These are phyloP conservation scores for Podila clonocystis DNA, from an alignment of 192 early-diverging fungal species.

Conservation along the genomic window DNA sequence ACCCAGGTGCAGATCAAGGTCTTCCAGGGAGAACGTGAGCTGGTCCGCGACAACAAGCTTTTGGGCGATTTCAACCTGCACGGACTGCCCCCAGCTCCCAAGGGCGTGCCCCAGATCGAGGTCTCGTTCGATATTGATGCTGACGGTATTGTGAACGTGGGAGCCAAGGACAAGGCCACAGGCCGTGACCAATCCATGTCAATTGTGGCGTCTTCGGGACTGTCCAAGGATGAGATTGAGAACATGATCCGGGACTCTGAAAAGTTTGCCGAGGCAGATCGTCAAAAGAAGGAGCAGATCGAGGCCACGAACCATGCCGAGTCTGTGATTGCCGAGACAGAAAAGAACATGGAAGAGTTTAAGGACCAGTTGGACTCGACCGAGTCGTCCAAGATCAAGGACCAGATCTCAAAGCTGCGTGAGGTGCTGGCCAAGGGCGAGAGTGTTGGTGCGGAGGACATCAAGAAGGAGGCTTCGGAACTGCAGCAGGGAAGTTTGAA, in stretches of 20 bases:
- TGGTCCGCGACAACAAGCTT: slow-evolving; percentile 97
- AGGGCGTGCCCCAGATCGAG: slow-evolving; percentile 97
- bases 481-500: slow-evolving; percentile 92
- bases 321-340: slow-evolving; percentile 89
- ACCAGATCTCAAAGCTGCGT: slow-evolving; percentile 84
- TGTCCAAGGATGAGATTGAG: slow-evolving; percentile 95
- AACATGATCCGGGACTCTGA: slow-evolving; percentile 96
- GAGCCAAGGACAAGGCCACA: slow-evolving; percentile 96
- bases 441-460: slow-evolving; percentile 78
- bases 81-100: slow-evolving; percentile 95
- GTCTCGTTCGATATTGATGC: slow-evolving; percentile 99
- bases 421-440: slow-evolving; percentile 81
- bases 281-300: slow-evolving; percentile 91
- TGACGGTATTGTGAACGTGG: slow-evolving; percentile 98
- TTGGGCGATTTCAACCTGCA: slow-evolving; percentile 97
- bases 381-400: slow-evolving; percentile 89
- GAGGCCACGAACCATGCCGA: slow-evolving; percentile 96
- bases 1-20: slow-evolving; percentile 98
- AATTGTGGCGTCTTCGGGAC: slow-evolving; percentile 94
- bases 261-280: slow-evolving; percentile 91
- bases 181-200: slow-evolving; percentile 97
- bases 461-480: slow-evolving; percentile 87
- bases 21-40: slow-evolving; percentile 99
- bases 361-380: slow-evolving; percentile 92
- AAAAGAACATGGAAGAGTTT: slow-evolving; percentile 96